Evolutionary conservation across 805 yeast genomes (phyloP).

Genomic region (Wickerhamomyces tratensis): DNA sequence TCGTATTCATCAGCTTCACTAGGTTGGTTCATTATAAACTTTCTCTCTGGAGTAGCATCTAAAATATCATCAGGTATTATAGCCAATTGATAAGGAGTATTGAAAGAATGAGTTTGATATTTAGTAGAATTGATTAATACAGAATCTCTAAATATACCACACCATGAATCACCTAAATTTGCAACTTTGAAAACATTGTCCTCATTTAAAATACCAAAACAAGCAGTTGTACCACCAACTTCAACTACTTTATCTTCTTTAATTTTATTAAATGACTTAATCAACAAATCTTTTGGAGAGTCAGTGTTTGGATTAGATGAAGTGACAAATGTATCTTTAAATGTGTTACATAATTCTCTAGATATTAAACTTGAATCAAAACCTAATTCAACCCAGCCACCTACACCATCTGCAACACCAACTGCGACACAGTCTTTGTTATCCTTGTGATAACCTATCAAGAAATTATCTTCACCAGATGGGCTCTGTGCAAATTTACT

Average conservation of each 20-base stretch:
- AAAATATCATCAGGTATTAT: slow-evolving; percentile 62
- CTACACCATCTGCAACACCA: slow-evolving; percentile 96
- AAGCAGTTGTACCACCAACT: slow-evolving; percentile 93
- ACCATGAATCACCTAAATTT: slow-evolving; percentile 93
- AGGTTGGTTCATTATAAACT: slow-evolving; percentile 67
- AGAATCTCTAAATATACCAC: slow-evolving; percentile 68
- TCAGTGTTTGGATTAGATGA: slow-evolving; percentile 3
- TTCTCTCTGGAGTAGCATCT: slow-evolving; percentile 38
- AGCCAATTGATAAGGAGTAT: slow-evolving; percentile 87
- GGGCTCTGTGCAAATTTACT: slow-evolving; percentile 25
- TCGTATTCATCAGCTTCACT: slow-evolving; percentile 53
- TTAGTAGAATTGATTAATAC: slow-evolving; percentile 55
- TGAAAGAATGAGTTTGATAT: slow-evolving; percentile 79
- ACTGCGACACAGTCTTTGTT: slow-evolving; percentile 31
- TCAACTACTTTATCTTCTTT: slow-evolving; percentile 47
- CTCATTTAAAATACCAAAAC: slow-evolving; percentile 63
- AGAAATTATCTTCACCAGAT: slow-evolving; percentile 72
- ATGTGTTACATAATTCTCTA: slow-evolving; percentile 58
- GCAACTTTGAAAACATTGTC: slow-evolving; percentile 50
- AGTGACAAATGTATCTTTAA: slow-evolving; percentile 25
- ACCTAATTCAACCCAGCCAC: slow-evolving; percentile 94
- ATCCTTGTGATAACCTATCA: slow-evolving; percentile 31
- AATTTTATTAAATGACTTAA: slow-evolving; percentile 45
- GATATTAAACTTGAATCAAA: slow-evolving; percentile 84
- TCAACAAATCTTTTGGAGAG: slow-evolving; percentile 40